Conservation (phyloP, 2,329 filamentous ascomycete genomes). For the Plectosphaerella sp. region DNA sequence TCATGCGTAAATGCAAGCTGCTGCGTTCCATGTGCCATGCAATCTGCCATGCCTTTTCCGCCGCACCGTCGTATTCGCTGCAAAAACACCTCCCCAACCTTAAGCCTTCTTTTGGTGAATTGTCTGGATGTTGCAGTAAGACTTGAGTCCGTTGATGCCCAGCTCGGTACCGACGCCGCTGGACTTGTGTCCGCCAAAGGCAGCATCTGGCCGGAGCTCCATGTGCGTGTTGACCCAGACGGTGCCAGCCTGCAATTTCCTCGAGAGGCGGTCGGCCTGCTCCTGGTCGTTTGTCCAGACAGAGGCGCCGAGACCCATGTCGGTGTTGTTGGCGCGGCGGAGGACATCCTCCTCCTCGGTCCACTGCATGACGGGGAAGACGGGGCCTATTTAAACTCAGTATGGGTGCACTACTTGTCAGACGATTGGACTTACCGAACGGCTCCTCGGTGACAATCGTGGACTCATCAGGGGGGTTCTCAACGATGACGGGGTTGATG, state of each 20-base stretch:
- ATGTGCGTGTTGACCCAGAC: slow-evolving; percentile 42
- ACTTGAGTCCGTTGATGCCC: neutral
- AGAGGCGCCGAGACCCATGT: slow-evolving; percentile 46
- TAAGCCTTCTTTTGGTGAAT: slow-evolving; percentile 2
- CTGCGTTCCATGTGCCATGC: too few relatives aligned
- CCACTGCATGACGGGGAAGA: slow-evolving; percentile 60
- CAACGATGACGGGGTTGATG: slow-evolving; percentile 12
- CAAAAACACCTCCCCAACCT: neutral
- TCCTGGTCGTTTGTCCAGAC: slow-evolving; percentile 46
- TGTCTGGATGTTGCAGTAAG: slow-evolving; percentile 1
- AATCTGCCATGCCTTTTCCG: too few relatives aligned
- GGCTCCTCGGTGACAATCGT: slow-evolving; percentile 41
- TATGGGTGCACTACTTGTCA: neutral
- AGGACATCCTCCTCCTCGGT: slow-evolving; percentile 42
- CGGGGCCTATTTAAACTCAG: slow-evolving; percentile 40
- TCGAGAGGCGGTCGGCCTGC: slow-evolving; percentile 39
- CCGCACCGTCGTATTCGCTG: too few relatives aligned
- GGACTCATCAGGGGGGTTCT: slow-evolving; percentile 32
- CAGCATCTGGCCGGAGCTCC: slow-evolving; percentile 1
- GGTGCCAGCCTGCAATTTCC: slow-evolving; percentile 43
- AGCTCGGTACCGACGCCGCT: slow-evolving; percentile 3
- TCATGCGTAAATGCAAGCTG: too few relatives aligned
- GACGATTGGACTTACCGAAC: neutral
- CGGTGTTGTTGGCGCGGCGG: slow-evolving; percentile 39
- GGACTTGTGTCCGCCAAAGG: slow-evolving; percentile 2